Evolutionary conservation across 176 grass and related monocot species (phyloP).

Genomic region (Oryza meridionalis): DNA sequence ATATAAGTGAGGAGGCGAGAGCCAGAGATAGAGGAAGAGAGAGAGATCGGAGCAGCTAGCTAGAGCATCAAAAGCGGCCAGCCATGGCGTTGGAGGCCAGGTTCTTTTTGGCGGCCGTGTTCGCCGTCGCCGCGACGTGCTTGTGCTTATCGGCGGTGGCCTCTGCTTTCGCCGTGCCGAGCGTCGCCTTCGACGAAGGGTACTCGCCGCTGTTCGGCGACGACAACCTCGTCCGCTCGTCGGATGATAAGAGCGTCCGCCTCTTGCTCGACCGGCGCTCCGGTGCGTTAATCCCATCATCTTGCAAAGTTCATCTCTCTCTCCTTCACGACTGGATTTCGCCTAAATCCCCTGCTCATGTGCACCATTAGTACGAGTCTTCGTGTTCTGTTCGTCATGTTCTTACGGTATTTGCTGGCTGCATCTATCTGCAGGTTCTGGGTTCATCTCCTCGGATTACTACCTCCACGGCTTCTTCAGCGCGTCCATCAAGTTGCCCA

Average conservation of each 20-base stretch:
- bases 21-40: background rate
- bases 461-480: constrained; percentile 87
- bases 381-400: background rate
- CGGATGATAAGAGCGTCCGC: constrained; percentile 51
- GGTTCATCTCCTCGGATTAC: constrained; percentile 81
- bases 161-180: constrained; percentile 58
- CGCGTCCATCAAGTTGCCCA: constrained; percentile 76
- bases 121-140: constrained; percentile 28
- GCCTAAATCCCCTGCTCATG: background rate
- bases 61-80: background rate
- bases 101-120: constrained; percentile 26
- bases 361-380: background rate
- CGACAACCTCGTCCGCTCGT: constrained; percentile 60
- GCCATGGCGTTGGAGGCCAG: constrained; percentile 38
- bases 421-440: constrained; percentile 51
- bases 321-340: background rate
- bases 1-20: background rate
- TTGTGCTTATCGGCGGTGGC: constrained; percentile 19
- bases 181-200: constrained; percentile 61
- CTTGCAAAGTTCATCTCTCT: background rate
- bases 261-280: constrained; percentile 77
- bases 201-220: constrained; percentile 83
- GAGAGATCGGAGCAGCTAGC: background rate
- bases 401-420: background rate
- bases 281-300: constrained; percentile 34